These are phyloP conservation scores for Leonotis leonurus DNA, from an alignment of 257 asterid species.

Conservation along the genomic window DNA sequence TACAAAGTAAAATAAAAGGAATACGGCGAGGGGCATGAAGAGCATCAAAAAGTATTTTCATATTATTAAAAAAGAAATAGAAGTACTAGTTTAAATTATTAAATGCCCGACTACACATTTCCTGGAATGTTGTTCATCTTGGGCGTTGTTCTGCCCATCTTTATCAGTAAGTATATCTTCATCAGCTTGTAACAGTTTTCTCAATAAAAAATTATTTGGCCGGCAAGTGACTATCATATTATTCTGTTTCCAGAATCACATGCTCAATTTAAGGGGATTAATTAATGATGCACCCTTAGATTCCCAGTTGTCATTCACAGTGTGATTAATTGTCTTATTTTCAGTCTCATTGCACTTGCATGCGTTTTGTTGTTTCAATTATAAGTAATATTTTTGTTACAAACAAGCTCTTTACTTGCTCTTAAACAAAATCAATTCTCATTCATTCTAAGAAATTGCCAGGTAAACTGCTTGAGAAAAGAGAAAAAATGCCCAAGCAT, in stretches of 20 bases:
- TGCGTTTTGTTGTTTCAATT: neutral
- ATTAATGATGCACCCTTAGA: neutral
- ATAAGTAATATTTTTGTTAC: neutral
- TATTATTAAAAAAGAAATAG: neutral
- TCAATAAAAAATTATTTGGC: neutral
- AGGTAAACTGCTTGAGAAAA: conserved; percentile 24
- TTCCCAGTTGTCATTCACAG: neutral
- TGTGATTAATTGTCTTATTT: conserved; percentile 5
- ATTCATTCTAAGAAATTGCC: conserved; percentile 5
- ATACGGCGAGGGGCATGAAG: neutral
- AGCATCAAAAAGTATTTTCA: neutral
- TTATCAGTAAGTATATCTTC: conserved; percentile 6
- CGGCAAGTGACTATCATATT: neutral
- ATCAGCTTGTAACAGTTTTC: neutral
- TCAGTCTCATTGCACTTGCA: neutral
- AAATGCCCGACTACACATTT: neutral
- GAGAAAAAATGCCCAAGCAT: conserved; percentile 54
- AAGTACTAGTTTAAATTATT: neutral
- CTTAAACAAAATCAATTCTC: neutral
- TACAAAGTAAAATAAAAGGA: neutral
- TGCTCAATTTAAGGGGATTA: conserved; percentile 9
- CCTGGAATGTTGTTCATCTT: conserved; percentile 9
- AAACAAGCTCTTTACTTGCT: neutral
- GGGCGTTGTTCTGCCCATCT: conserved; percentile 1
- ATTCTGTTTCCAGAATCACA: neutral